Evolutionary conservation across 768 basidiomycete genomes (phyloP).

Genomic region (Trametes coccinea): DNA sequence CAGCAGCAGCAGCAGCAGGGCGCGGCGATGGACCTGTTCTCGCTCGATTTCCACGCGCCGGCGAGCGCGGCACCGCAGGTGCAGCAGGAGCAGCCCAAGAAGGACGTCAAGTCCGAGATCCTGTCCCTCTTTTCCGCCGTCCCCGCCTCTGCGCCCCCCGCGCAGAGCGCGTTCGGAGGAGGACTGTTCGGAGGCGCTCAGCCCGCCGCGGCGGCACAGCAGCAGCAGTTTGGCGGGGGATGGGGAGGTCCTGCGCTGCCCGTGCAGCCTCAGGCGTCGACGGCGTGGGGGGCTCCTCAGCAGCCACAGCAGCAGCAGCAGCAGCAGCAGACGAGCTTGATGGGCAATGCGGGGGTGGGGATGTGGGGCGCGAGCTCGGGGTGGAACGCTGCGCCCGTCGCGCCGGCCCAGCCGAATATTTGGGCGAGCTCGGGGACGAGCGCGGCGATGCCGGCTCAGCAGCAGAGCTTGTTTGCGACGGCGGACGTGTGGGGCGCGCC

Average conservation of each 20-base stretch:
- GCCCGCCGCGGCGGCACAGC: conserved; percentile 23
- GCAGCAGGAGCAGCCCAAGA: conserved; percentile 43
- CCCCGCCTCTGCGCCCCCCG: conserved; percentile 28
- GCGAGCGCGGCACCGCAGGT: conserved; percentile 33
- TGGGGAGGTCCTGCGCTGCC: neutral
- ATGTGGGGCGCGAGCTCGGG: conserved; percentile 70
- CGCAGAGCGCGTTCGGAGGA: conserved; percentile 6
- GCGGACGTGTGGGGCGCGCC: conserved; percentile 61
- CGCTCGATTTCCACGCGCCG: conserved; percentile 82
- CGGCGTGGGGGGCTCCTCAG: conserved; percentile 29
- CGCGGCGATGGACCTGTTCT: conserved; percentile 69
- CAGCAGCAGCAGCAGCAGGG: conserved; percentile 28
- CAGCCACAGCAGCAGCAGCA: conserved; percentile 24
- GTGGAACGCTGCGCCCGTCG: conserved; percentile 48
- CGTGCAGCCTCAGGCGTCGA: conserved; percentile 11
- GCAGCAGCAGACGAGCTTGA: conserved; percentile 47
- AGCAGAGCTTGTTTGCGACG: conserved; percentile 35
- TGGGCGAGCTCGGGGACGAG: conserved; percentile 16
- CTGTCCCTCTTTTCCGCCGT: conserved; percentile 72
- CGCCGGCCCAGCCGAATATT: conserved; percentile 36
- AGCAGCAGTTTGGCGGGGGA: conserved; percentile 23
- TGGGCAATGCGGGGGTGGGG: conserved; percentile 53
- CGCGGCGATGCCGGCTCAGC: conserved; percentile 10
- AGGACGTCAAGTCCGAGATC: conserved; percentile 84
- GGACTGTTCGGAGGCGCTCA: neutral